Evolutionary conservation across 495 filamentous ascomycete genomes (phyloP), one percentile per base, ranked within the genome.

Genomic region (Aspergillus cavernicola): DNA sequence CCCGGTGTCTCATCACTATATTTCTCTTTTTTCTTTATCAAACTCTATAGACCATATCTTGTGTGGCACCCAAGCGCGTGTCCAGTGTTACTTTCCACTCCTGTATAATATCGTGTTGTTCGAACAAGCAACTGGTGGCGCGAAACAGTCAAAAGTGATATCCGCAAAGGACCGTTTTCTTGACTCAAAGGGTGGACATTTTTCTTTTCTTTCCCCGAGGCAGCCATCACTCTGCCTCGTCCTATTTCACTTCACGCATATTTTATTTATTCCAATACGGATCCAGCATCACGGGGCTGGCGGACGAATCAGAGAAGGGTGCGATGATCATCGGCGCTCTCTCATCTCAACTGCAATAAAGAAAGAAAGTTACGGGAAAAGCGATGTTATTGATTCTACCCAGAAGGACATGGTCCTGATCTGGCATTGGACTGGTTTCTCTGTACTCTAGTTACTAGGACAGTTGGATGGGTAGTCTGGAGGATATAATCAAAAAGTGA

Each of bases 361-460:
- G 43, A 56, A 55, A 32, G 38, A 61, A 62, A 54, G 40, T 33
- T 54, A 62, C 52, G 53, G 50, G 57, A 56, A 55, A 41, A 44
- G 51, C 36, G 55, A 45, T 48, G 50, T 42, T 47, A 37, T 52
- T 50, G 40, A 39, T 52, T 50, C 41, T 40, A 47, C 26, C 42
- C 43, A 20, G 38, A 15, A 46, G 52, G 52, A 47, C 33, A 40
- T 40, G 5, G 35, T 50, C 42, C 32, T 45, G 31, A 19, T 38
- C 31, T 37, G 50, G 40, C 36, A 43, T 37, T 53, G 50, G 50
- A 44, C 50, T 53, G 39, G 39, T 33, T 56, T 62, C 55, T 56
- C 29, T 62, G 60, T 53, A 62, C 53, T 62, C 50, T 62, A 62
- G 44, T 58, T 59, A 58, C 53, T 54, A 51, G 50, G 46, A 56